These are phyloP conservation scores for Auricularia cornea DNA, from an alignment of 768 basidiomycete genomes.

Conservation along the genomic window DNA sequence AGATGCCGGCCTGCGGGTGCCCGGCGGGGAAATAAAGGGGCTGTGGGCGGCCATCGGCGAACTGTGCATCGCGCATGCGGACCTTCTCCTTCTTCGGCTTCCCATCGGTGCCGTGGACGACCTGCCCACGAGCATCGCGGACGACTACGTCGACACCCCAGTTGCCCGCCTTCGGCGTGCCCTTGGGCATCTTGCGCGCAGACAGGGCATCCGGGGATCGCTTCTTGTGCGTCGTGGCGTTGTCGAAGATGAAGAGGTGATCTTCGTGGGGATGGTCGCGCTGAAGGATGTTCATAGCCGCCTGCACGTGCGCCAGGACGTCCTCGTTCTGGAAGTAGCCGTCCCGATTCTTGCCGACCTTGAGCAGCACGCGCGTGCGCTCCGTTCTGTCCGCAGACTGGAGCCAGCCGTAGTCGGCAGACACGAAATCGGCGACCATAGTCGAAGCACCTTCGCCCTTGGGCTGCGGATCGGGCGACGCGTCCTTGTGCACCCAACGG, in stretches of 20 bases:
- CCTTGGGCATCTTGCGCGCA: conserved; percentile 28
- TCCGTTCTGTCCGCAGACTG: conserved; percentile 11
- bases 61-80: conserved; percentile 23
- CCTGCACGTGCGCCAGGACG: conserved; percentile 17
- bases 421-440: conserved; percentile 32
- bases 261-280: conserved; percentile 22
- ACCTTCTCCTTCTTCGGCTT: conserved; percentile 1
- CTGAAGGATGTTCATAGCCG: conserved; percentile 27
- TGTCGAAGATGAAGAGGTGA: conserved; percentile 27
- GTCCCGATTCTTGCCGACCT: conserved; percentile 7
- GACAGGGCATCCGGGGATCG: conserved; percentile 23
- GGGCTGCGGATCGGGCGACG: conserved; percentile 20
- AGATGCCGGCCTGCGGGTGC: conserved; percentile 20
- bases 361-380: conserved; percentile 1
- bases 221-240: conserved; percentile 30
- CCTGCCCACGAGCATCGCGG: background rate
- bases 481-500: conserved; percentile 24
- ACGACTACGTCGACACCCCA: background rate
- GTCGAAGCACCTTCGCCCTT: conserved; percentile 33
- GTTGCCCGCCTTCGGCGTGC: background rate
- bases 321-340: conserved; percentile 14
- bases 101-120: background rate
- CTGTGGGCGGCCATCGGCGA: conserved; percentile 18
- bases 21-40: conserved; percentile 22
- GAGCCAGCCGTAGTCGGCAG: conserved; percentile 24